These are phyloP conservation scores for Penicillium aurantiogriseum DNA, from an alignment of 2,329 filamentous ascomycete species.

Conservation along the genomic window DNA sequence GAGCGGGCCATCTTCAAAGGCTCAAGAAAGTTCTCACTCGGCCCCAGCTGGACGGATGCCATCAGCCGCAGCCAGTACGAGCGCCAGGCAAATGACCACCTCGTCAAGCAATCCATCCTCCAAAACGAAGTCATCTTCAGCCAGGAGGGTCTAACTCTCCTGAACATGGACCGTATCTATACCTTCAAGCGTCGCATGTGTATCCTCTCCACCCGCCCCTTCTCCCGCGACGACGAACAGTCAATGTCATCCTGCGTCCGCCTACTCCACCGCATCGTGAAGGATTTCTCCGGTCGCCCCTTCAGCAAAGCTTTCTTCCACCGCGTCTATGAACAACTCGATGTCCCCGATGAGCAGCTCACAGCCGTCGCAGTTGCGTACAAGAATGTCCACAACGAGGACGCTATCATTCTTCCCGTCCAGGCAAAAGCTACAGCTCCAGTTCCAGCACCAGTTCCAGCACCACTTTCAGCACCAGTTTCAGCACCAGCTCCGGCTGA, in stretches of 20 bases:
- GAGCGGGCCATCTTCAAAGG: conserved; percentile 38
- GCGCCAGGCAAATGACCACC: conserved; percentile 40
- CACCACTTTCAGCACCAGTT: background rate
- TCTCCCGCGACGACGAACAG: conserved; percentile 30
- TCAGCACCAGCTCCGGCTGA: conserved; percentile 3
- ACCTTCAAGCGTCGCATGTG: conserved; percentile 45
- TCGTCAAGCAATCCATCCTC: conserved; percentile 44
- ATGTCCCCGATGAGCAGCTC: conserved; percentile 39
- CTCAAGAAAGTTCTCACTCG: conserved; percentile 39
- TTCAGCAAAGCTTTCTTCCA: conserved; percentile 47
- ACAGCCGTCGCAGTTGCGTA: conserved; percentile 38
- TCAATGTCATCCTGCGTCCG: conserved; percentile 42
- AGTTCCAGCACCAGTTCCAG: background rate
- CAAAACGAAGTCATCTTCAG: conserved; percentile 48
- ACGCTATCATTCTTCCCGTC: conserved; percentile 40
- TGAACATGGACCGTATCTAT: conserved; percentile 48
- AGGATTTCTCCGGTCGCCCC: conserved; percentile 41
- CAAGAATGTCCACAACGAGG: conserved; percentile 33
- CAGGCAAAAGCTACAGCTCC: conserved; percentile 9
- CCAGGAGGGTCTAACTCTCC: conserved; percentile 44
- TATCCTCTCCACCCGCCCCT: conserved; percentile 34
- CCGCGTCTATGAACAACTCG: conserved; percentile 44
- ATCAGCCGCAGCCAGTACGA: conserved; percentile 37
- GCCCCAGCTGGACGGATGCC: conserved; percentile 40
- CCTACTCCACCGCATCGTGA: conserved; percentile 42